These are phyloP conservation scores for Pythium aphanidermatum DNA, from an alignment of 352 stramenopile genomes.

Conservation along the genomic window DNA sequence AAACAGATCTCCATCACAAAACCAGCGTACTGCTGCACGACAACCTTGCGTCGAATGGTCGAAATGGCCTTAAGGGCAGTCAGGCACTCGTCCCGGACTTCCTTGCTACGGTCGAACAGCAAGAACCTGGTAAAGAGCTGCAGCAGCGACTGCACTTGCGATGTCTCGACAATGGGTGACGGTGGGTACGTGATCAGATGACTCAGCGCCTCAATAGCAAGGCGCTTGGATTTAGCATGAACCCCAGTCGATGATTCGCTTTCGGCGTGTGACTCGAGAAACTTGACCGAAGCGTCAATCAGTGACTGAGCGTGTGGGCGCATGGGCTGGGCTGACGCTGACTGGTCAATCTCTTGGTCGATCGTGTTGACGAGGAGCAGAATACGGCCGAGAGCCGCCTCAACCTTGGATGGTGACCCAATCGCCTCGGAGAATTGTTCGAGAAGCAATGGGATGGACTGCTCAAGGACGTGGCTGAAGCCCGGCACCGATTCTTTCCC, in stretches of 20 bases:
- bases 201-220: slow-evolving; percentile 60
- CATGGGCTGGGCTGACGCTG: slow-evolving; percentile 61
- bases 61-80: slow-evolving; percentile 66
- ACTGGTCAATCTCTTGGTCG: slow-evolving; percentile 79
- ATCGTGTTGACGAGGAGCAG: slow-evolving; percentile 77
- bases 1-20: slow-evolving; percentile 76
- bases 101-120: slow-evolving; percentile 48
- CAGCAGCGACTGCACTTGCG: slow-evolving; percentile 61
- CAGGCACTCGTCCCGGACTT: slow-evolving; percentile 65
- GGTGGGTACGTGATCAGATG: slow-evolving; percentile 76
- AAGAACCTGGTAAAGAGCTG: slow-evolving; percentile 70
- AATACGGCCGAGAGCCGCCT: slow-evolving; percentile 59
- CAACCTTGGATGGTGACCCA: slow-evolving; percentile 49
- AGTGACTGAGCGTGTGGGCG: slow-evolving; percentile 50
- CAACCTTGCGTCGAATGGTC: slow-evolving; percentile 49
- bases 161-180: slow-evolving; percentile 60
- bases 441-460: slow-evolving; percentile 53
- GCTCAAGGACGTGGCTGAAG: slow-evolving; percentile 68
- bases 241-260: slow-evolving; percentile 17
- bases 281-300: slow-evolving; percentile 53
- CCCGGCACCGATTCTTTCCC: slow-evolving; percentile 57
- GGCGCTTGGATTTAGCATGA: slow-evolving; percentile 45
- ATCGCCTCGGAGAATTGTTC: slow-evolving; percentile 49
- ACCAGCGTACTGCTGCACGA: slow-evolving; percentile 49
- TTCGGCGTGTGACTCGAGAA: slow-evolving; percentile 27